Conservation (phyloP, 2,329 filamentous ascomycete genomes). For the Cordyceps militaris region DNA sequence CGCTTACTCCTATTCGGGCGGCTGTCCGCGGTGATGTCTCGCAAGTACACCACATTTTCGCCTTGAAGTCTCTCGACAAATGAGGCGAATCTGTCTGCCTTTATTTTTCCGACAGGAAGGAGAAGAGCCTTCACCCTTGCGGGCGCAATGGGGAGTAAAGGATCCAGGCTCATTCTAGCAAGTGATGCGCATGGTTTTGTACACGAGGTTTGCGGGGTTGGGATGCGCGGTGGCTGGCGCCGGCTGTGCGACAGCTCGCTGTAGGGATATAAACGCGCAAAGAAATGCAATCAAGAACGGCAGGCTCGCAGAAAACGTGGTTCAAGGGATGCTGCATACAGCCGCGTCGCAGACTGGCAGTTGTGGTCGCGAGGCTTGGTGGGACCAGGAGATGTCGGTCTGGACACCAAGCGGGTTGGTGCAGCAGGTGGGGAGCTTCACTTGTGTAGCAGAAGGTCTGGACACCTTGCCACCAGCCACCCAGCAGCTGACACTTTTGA, state of each 20-base stretch:
- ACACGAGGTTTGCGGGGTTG: background rate
- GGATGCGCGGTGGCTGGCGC: background rate
- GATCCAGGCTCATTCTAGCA: constrained; percentile 77
- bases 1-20: constrained; percentile 74
- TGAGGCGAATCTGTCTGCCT: constrained; percentile 66
- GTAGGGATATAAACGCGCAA: background rate
- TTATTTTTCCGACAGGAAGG: constrained; percentile 81
- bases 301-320: background rate
- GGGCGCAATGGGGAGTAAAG: constrained; percentile 82
- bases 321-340: background rate
- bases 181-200: constrained; percentile 25
- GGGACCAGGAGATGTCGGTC: constrained; percentile 9
- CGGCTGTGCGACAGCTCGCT: background rate
- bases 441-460: background rate
- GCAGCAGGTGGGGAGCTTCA: constrained; percentile 4
- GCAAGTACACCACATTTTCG: constrained; percentile 75
- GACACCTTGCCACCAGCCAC: background rate
- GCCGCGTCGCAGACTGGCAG: constrained; percentile 6
- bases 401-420: background rate
- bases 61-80: constrained; percentile 72
- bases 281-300: background rate
- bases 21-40: constrained; percentile 79
- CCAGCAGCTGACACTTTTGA: background rate
- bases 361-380: constrained; percentile 6
- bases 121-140: constrained; percentile 84